These are phyloP conservation scores for Paecilomyces sp. DNA, from an alignment of 2,329 filamentous ascomycete species.

Conservation along the genomic window DNA sequence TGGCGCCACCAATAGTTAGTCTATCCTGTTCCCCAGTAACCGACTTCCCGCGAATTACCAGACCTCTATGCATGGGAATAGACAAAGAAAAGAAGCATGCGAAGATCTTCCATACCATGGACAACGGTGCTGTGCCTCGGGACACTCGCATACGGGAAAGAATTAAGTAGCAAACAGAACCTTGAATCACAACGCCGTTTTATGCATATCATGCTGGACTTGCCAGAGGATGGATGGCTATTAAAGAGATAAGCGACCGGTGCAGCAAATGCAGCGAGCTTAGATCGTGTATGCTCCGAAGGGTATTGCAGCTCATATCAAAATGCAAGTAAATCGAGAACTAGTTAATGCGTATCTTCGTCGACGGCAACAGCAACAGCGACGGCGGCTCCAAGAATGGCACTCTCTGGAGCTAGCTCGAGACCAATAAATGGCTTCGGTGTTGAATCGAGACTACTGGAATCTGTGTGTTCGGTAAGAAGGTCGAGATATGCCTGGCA, in stretches of 20 bases:
- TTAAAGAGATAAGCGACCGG: not conserved
- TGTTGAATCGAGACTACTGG: slow-evolving; percentile 4
- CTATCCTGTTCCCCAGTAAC: slow-evolving; percentile 12
- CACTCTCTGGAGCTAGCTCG: slow-evolving; percentile 36
- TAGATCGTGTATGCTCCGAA: not conserved
- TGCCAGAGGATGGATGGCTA: not conserved
- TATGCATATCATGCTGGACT: not conserved
- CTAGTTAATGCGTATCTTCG: slow-evolving; percentile 10
- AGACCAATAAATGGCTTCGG: slow-evolving; percentile 27
- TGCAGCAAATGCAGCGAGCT: not conserved
- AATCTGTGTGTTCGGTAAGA: slow-evolving; percentile 24
- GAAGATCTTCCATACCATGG: not conserved
- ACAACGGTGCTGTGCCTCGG: not conserved
- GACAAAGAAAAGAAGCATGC: not conserved
- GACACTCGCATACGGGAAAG: not conserved
- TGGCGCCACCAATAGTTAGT: slow-evolving; percentile 5
- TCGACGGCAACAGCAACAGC: slow-evolving; percentile 38
- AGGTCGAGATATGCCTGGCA: slow-evolving; percentile 39
- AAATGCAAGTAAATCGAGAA: not conserved
- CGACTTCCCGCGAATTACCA: slow-evolving; percentile 4
- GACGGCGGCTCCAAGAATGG: slow-evolving; percentile 40
- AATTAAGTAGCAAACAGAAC: not conserved
- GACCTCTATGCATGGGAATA: slow-evolving; percentile 8
- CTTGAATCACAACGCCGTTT: not conserved
- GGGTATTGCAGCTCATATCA: not conserved